phyloP scores from a whole-genome alignment of 176 grass and related monocot species.

The Saccharum officinarum region DNA sequence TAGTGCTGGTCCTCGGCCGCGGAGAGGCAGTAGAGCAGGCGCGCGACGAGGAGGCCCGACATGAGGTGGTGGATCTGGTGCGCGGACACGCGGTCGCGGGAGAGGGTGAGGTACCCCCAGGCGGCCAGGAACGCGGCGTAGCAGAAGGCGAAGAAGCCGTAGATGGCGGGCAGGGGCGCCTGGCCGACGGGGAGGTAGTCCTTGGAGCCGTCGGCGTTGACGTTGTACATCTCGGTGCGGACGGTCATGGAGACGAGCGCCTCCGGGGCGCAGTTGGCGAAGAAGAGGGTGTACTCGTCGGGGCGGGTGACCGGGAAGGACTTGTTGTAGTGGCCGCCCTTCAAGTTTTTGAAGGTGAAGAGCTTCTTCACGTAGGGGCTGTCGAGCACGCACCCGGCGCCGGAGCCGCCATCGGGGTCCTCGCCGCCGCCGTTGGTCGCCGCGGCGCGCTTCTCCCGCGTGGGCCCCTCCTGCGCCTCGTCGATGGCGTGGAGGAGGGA shows the following conservation, averaged over 20 bases:
- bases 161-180: constrained; percentile 71
- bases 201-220: constrained; percentile 45
- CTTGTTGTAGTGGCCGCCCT: constrained; percentile 47
- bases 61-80: constrained; percentile 94
- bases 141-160: constrained; percentile 55
- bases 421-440: constrained; percentile 32
- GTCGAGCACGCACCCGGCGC: constrained; percentile 61
- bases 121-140: constrained; percentile 63
- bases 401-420: constrained; percentile 14
- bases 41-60: constrained; percentile 63
- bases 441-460: constrained; percentile 36
- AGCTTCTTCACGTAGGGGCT: constrained; percentile 68
- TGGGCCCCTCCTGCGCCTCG: constrained; percentile 40
- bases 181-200: constrained; percentile 93
- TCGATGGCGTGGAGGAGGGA: constrained; percentile 60
- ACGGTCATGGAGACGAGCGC: constrained; percentile 75
- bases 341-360: constrained; percentile 68
- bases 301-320: constrained; percentile 74
- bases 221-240: constrained; percentile 90
- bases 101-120: constrained; percentile 71
- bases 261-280: constrained; percentile 84
- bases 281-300: constrained; percentile 95
- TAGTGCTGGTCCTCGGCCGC: constrained; percentile 93
- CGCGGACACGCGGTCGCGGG: constrained; percentile 43
- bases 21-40: constrained; percentile 74